Percentiles rank a stretch among this genome's conserved stretches.
Evolutionary conservation across 257 asterid species (phyloP).

Genomic region (Eustoma russellianum): DNA sequence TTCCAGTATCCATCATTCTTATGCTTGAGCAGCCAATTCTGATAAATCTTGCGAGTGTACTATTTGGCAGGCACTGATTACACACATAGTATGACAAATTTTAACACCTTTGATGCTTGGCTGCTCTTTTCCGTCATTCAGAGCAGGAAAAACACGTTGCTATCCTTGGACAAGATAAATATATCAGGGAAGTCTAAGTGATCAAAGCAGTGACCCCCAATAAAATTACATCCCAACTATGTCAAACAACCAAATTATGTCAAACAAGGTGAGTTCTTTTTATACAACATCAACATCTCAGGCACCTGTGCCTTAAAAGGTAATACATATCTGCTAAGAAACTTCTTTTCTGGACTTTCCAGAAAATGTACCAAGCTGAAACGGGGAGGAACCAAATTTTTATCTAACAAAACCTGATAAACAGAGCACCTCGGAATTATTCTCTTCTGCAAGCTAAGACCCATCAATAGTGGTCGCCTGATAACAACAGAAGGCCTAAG

Average conservation of each 20-base stretch:
- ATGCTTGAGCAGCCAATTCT: too few relatives aligned
- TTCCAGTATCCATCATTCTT: too few relatives aligned
- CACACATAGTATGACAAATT: too few relatives aligned
- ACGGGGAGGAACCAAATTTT: slow-evolving; percentile 7
- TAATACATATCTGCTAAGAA: slow-evolving; percentile 7
- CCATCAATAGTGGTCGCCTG: background rate
- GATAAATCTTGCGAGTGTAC: too few relatives aligned
- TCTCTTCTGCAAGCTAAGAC: slow-evolving; percentile 8
- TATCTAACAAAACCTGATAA: slow-evolving; percentile 14
- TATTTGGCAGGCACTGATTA: too few relatives aligned
- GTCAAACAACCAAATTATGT: background rate
- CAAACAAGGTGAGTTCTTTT: background rate
- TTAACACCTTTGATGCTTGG: too few relatives aligned
- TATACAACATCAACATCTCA: slow-evolving; percentile 10
- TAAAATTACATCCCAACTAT: too few relatives aligned
- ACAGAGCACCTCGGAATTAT: slow-evolving; percentile 16
- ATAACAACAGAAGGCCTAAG: slow-evolving; percentile 3
- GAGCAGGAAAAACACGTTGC: too few relatives aligned
- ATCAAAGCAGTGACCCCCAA: too few relatives aligned
- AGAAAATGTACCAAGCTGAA: background rate
- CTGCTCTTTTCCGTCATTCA: too few relatives aligned
- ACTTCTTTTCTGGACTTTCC: slow-evolving; percentile 2
- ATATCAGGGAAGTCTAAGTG: too few relatives aligned
- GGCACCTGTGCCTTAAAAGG: slow-evolving; percentile 10
- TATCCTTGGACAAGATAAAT: too few relatives aligned